phyloP scores from a whole-genome alignment of 2,329 filamentous ascomycete species.

The Aspergillus spinulosporus region DNA sequence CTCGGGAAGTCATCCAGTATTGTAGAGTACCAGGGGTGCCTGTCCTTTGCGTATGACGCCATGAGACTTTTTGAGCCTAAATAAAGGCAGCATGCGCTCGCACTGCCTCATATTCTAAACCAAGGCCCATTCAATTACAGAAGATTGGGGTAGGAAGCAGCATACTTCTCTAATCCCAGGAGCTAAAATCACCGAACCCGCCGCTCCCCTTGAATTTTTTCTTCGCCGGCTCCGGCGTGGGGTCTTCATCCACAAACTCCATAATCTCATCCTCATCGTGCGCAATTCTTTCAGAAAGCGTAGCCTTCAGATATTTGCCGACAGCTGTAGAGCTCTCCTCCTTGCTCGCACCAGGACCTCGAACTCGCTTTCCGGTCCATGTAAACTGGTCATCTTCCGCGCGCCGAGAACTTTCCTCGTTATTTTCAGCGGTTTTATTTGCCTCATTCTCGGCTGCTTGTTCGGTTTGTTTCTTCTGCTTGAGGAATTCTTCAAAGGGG shows the following conservation, averaged over 20 bases:
- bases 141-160: not conserved
- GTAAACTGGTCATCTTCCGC: conserved; percentile 84
- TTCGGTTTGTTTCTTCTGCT: conserved; percentile 64
- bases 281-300: conserved; percentile 41
- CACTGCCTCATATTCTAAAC: not conserved
- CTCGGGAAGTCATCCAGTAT: too few species aligned
- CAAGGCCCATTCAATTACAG: not conserved
- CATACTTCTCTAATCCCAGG: conserved; percentile 59
- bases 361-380: conserved; percentile 92
- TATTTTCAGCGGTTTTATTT: conserved; percentile 23
- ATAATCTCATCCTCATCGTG: conserved; percentile 59
- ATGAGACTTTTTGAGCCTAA: too few species aligned
- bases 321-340: conserved; percentile 55
- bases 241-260: conserved; percentile 62
- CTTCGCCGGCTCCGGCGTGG: conserved; percentile 66
- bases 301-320: conserved; percentile 80
- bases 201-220: conserved; percentile 73
- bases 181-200: conserved; percentile 94
- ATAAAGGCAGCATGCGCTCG: too few species aligned
- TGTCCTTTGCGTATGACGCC: too few species aligned
- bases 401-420: conserved; percentile 33
- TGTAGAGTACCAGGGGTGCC: too few species aligned
- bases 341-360: conserved; percentile 63
- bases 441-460: conserved; percentile 54
- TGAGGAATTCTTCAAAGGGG: conserved; percentile 90